Percentiles rank a stretch among this genome's conserved stretches.
Conservation (phyloP, 257 asterid genomes). For the Forsythia suspensa region DNA sequence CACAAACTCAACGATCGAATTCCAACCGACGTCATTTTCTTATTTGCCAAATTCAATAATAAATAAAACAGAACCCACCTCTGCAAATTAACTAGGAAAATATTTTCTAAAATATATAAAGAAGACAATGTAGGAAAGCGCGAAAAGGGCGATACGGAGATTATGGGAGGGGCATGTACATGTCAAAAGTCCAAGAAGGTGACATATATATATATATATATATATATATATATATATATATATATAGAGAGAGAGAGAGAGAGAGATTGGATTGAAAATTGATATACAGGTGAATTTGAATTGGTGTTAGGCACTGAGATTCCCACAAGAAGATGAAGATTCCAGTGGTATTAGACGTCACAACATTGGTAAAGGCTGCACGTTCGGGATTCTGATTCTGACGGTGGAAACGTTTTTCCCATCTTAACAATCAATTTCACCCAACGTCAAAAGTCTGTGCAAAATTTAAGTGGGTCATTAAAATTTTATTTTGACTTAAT, state of each 20-base stretch:
- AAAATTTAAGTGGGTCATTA: too few species aligned
- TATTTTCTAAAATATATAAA: neutral
- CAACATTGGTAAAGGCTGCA: neutral
- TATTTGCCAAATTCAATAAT: neutral
- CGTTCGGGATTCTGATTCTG: neutral
- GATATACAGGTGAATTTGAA: neutral
- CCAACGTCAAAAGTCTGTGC: too few species aligned
- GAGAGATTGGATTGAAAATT: neutral
- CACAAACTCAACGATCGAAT: constrained; percentile 27
- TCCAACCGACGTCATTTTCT: constrained; percentile 44
- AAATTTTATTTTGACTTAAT: too few species aligned
- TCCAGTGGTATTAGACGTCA: neutral
- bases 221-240: too few species aligned
- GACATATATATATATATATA: neutral
- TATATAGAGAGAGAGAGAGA: neutral
- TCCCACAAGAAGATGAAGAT: neutral
- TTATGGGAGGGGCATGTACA: neutral
- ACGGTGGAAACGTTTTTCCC: neutral
- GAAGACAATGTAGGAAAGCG: neutral
- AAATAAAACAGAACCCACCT: neutral
- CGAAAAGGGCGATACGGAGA: neutral
- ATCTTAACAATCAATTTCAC: neutral
- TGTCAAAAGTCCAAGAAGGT: neutral
- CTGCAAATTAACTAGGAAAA: neutral
- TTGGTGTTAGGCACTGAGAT: neutral